phyloP scores from a whole-genome alignment of 768 basidiomycete genomes.

The Kwoniella mangroviensis region DNA sequence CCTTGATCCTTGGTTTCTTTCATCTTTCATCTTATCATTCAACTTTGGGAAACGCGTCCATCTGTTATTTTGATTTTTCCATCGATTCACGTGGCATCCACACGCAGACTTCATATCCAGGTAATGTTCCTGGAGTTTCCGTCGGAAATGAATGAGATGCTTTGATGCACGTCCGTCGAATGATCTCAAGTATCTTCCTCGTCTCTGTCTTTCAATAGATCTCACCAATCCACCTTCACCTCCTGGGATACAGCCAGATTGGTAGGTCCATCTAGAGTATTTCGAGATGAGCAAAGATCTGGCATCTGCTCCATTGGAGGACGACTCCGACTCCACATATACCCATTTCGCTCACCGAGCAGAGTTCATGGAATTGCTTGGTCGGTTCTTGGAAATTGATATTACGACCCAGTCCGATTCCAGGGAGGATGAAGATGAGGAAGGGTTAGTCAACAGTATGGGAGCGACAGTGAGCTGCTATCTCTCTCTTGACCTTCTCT shows the following conservation, averaged over 20 bases:
- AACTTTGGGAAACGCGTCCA: neutral
- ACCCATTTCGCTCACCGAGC: conserved; percentile 58
- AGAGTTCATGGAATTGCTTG: conserved; percentile 67
- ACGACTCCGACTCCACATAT: conserved; percentile 51
- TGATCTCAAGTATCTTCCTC: too few relatives aligned
- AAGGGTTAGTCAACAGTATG: conserved; percentile 41
- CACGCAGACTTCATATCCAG: neutral
- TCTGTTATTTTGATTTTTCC: neutral
- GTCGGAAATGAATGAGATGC: neutral
- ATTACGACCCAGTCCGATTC: conserved; percentile 62
- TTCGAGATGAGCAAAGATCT: conserved; percentile 4
- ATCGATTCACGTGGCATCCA: neutral
- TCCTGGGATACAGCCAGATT: too few relatives aligned
- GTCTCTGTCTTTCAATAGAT: too few relatives aligned
- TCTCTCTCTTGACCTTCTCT: neutral
- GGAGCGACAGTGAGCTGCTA: conserved; percentile 52
- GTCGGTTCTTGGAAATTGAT: conserved; percentile 63
- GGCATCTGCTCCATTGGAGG: conserved; percentile 29
- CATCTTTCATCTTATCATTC: neutral
- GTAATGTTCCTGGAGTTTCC: neutral
- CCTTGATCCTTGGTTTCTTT: neutral
- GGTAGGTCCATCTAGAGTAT: neutral
- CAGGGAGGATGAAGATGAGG: conserved; percentile 59
- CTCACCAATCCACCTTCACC: too few relatives aligned
- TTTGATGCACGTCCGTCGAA: neutral